Percentiles rank a stretch among this genome's conserved stretches.
Evolutionary conservation across 2,329 filamentous ascomycete genomes (phyloP).

Genomic region (Helotiales sp.): DNA sequence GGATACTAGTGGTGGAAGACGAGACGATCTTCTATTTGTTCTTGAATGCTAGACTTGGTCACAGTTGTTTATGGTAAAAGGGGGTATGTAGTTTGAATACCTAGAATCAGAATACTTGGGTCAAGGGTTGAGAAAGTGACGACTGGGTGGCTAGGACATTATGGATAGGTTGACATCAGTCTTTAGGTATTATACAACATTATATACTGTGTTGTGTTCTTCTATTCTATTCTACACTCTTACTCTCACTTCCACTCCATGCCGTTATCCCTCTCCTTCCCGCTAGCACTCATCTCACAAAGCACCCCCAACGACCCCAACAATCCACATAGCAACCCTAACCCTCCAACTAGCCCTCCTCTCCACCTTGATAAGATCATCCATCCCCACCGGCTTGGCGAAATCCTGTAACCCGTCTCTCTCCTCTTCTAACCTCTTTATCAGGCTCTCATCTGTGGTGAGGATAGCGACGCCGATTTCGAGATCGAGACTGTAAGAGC

Average conservation of each 20-base stretch:
- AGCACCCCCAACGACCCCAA: conserved; percentile 82
- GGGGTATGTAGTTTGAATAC: no score
- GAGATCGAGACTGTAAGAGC: conserved; percentile 88
- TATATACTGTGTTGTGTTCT: no score
- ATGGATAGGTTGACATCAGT: no score
- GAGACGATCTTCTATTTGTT: no score
- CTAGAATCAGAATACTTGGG: no score
- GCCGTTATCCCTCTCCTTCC: no score
- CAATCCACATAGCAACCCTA: conserved; percentile 90
- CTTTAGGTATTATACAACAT: no score
- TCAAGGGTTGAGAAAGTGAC: no score
- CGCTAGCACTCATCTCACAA: conserved; percentile 59
- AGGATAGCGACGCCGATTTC: conserved; percentile 87
- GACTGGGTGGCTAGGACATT: no score
- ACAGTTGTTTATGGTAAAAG: no score
- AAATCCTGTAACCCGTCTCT: conserved; percentile 77
- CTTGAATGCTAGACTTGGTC: no score
- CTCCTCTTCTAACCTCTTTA: conserved; percentile 74
- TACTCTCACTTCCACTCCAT: conserved; percentile 5
- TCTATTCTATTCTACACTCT: neutral
- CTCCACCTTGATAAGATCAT: conserved; percentile 80
- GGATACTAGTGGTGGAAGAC: no score
- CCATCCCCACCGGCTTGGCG: conserved; percentile 65
- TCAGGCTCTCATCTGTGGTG: conserved; percentile 72
- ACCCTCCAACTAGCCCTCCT: conserved; percentile 84